phyloP scores from a whole-genome alignment of 2,329 filamentous ascomycete species.

The Beauveria scarabaeidicola region DNA sequence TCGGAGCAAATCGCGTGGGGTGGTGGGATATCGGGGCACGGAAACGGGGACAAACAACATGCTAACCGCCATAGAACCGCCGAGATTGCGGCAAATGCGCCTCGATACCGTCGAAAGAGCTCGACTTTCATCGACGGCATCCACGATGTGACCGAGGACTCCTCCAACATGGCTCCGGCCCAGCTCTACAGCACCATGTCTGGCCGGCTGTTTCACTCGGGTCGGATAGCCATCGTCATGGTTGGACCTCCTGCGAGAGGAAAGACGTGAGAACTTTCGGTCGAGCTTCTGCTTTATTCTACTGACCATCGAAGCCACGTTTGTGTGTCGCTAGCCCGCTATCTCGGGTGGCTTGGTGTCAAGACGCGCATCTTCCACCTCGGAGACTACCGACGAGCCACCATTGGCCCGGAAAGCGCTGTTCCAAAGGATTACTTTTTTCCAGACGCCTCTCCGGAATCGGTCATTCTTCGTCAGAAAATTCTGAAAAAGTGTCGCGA shows the following conservation, averaged over 20 bases:
- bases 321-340: slow-evolving; percentile 88
- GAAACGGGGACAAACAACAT: slow-evolving; percentile 1
- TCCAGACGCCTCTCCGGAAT: slow-evolving; percentile 83
- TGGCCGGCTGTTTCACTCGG: slow-evolving; percentile 91
- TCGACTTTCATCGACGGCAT: slow-evolving; percentile 97
- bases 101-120: slow-evolving; percentile 82
- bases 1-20: slow-evolving; percentile 9
- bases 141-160: slow-evolving; percentile 79
- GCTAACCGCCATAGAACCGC: slow-evolving; percentile 57
- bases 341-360: slow-evolving; percentile 92
- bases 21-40: not conserved
- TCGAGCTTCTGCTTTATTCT: not conserved
- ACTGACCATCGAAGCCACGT: slow-evolving; percentile 57
- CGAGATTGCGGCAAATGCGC: slow-evolving; percentile 84
- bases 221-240: slow-evolving; percentile 93
- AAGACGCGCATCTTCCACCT: slow-evolving; percentile 98
- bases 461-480: slow-evolving; percentile 90
- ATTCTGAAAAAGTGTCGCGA: slow-evolving; percentile 96
- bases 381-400: slow-evolving; percentile 90
- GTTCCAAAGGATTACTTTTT: slow-evolving; percentile 98
- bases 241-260: slow-evolving; percentile 90
- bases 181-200: slow-evolving; percentile 98
- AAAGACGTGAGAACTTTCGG: slow-evolving; percentile 60
- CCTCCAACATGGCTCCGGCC: slow-evolving; percentile 73
- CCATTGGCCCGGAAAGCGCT: slow-evolving; percentile 71